Percentiles rank a stretch among this genome's conserved stretches.
Conservation (phyloP, 1,284 basidiomycete species). For the Leucoagaricus sp. region DNA sequence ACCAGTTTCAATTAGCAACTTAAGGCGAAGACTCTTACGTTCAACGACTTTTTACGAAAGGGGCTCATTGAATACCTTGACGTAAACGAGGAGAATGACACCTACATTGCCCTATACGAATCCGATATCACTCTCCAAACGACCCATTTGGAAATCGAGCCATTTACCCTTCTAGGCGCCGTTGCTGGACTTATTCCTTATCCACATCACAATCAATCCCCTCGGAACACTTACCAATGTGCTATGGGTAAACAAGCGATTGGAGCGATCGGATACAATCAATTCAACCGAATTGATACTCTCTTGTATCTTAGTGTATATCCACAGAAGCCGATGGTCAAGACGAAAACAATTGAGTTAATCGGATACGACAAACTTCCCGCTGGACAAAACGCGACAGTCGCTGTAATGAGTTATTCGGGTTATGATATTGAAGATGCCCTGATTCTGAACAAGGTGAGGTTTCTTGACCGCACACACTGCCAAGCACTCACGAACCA, state of each 20-base stretch:
- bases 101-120: slow-evolving; percentile 96
- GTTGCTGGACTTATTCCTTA: slow-evolving; percentile 99
- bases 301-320: slow-evolving; percentile 99
- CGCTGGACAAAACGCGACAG: slow-evolving; percentile 97
- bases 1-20: slow-evolving; percentile 55
- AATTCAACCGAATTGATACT: slow-evolving; percentile 97
- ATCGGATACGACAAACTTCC: slow-evolving; percentile 97
- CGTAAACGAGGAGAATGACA: slow-evolving; percentile 99
- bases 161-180: slow-evolving; percentile 96
- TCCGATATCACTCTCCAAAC: slow-evolving; percentile 79
- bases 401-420: slow-evolving; percentile 99
- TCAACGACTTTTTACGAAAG: slow-evolving; percentile 92
- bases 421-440: slow-evolving; percentile 99
- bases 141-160: slow-evolving; percentile 98
- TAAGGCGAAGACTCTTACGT: slow-evolving; percentile 78
- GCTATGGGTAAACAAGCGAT: slow-evolving; percentile 99
- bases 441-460: slow-evolving; percentile 90
- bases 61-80: slow-evolving; percentile 99
- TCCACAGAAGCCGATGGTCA: slow-evolving; percentile 99
- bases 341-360: slow-evolving; percentile 97
- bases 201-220: slow-evolving; percentile 99
- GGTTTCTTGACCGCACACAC: slow-evolving; percentile 15
- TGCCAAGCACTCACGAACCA: slow-evolving; percentile 10
- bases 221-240: slow-evolving; percentile 98
- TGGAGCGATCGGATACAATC: slow-evolving; percentile 98